phyloP scores from a whole-genome alignment of 805 yeast species.

The Hagleromyces aurorensis region DNA sequence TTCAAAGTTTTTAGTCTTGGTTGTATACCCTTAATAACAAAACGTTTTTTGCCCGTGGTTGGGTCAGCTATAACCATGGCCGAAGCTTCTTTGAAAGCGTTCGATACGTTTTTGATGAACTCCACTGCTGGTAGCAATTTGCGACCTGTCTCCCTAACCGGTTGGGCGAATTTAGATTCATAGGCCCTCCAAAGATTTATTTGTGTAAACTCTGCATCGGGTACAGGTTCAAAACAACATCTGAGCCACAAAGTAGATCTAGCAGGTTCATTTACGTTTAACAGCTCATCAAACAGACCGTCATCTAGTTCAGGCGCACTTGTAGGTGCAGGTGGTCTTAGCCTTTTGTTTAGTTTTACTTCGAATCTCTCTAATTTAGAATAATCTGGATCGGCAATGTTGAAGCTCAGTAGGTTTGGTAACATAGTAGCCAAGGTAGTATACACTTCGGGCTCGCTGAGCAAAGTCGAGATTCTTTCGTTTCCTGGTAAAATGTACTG shows the following conservation, averaged over 20 bases:
- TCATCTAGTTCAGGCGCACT: slow-evolving; percentile 54
- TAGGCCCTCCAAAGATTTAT: slow-evolving; percentile 93
- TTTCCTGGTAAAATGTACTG: slow-evolving; percentile 65
- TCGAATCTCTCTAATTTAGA: slow-evolving; percentile 19
- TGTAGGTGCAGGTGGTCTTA: slow-evolving; percentile 56
- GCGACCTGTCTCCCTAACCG: slow-evolving; percentile 42
- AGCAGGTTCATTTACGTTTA: slow-evolving; percentile 69
- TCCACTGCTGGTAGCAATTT: slow-evolving; percentile 89
- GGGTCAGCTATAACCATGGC: slow-evolving; percentile 83
- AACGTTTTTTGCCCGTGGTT: slow-evolving; percentile 60
- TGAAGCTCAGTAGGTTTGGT: slow-evolving; percentile 52
- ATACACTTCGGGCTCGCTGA: slow-evolving; percentile 40
- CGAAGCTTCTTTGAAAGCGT: slow-evolving; percentile 78
- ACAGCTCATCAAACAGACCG: slow-evolving; percentile 50
- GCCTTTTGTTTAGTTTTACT: slow-evolving; percentile 43
- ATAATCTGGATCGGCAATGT: slow-evolving; percentile 34
- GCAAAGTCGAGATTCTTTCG: slow-evolving; percentile 45
- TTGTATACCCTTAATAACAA: slow-evolving; percentile 88
- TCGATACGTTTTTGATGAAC: slow-evolving; percentile 87
- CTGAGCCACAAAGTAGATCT: slow-evolving; percentile 94
- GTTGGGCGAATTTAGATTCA: slow-evolving; percentile 73
- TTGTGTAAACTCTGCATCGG: slow-evolving; percentile 84
- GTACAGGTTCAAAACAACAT: slow-evolving; percentile 74
- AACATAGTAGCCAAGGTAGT: slow-evolving; percentile 49
- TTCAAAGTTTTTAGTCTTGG: slow-evolving; percentile 62